Base-by-base conservation (phyloP, 352 stramenopile species). In the Blastocystis sp. region DNA sequence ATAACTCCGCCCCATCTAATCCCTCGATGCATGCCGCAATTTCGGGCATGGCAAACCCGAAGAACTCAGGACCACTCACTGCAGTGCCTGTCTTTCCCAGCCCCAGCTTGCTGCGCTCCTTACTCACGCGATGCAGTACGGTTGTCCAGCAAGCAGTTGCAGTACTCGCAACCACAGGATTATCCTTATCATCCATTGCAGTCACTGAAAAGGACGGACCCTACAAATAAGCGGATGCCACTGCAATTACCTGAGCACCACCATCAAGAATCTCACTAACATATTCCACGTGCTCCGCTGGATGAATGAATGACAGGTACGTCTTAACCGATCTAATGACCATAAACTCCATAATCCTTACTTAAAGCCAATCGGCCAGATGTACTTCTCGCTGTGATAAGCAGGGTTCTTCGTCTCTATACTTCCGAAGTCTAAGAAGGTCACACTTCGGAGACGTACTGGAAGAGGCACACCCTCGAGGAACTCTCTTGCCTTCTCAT, bases 61-160 rank as follows among this genome's bases (percentile, higher is more conserved):
- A 87, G n/a, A 76, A 87, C 63, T 87, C 76, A 15, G 76, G 76
- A 20, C 76, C 76, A 45, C 76, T 87, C 39, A 87, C 76, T 23
- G 76, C 76, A 5, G 76, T 87, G 18, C 76, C 76, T 39, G 76
- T 87, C 43, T 87, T 87, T 5, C 76, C 76, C 5, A 87, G 63
- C 11, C 76, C 76, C 39, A 77, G 20, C 26, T n/a, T 20, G 13
- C 15, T 70, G 9, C 63, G 59, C 39, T 73, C 76, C 59, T 70
- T 66, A 20, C 63, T 34, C 43, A 87, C 76, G 23, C 68, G 73
- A 13, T 75, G 41, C 20, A 87, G 63, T 15, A 87, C 62, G 13
- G 6, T 70, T 4, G 76, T 59, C 76, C 76, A 87, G 39, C 59
- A 73, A 7, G 39, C 63, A 26, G 76, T 87, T 5, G 76, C 47